phyloP scores from a whole-genome alignment of 192 early-diverging fungal genomes.

The Linnemannia elongata region DNA sequence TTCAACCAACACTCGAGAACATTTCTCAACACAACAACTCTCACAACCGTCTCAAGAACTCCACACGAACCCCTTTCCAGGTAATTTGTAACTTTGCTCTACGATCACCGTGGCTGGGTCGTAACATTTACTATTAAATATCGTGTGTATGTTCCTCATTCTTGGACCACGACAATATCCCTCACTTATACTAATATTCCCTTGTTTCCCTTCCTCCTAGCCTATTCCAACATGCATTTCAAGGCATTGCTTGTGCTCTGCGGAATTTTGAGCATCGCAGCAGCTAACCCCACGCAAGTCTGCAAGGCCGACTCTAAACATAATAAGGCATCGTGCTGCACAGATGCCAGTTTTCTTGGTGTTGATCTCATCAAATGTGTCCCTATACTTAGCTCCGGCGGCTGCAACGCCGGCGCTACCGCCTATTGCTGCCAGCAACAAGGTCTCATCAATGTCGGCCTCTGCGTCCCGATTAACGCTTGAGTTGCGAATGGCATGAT shows the following conservation, averaged over 20 bases:
- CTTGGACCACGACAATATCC: slow-evolving; percentile 4
- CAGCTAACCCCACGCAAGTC: no score
- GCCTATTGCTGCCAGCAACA: slow-evolving; percentile 6
- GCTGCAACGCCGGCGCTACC: no score
- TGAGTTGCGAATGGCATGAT: neutral
- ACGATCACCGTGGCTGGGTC: neutral
- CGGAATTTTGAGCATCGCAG: slow-evolving; percentile 10
- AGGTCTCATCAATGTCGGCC: neutral
- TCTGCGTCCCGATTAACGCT: no score
- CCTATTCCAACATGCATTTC: slow-evolving; percentile 21
- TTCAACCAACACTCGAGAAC: no score
- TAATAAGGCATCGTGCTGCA: neutral
- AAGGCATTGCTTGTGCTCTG: slow-evolving; percentile 8
- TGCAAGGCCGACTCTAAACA: neutral
- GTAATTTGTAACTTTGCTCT: neutral
- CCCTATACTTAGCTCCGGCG: no score
- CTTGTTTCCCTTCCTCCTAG: slow-evolving; percentile 7
- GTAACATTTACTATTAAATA: neutral
- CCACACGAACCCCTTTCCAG: no score
- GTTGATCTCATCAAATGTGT: no score
- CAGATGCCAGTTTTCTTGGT: no score
- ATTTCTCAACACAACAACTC: no score
- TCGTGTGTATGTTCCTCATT: neutral
- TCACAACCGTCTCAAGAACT: no score
- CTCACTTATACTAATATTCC: slow-evolving; percentile 6